Percentiles rank a stretch among this genome's conserved stretches.
Evolutionary conservation across 2,329 filamentous ascomycete genomes (phyloP).

Genomic region (Epicoccum nigrum): DNA sequence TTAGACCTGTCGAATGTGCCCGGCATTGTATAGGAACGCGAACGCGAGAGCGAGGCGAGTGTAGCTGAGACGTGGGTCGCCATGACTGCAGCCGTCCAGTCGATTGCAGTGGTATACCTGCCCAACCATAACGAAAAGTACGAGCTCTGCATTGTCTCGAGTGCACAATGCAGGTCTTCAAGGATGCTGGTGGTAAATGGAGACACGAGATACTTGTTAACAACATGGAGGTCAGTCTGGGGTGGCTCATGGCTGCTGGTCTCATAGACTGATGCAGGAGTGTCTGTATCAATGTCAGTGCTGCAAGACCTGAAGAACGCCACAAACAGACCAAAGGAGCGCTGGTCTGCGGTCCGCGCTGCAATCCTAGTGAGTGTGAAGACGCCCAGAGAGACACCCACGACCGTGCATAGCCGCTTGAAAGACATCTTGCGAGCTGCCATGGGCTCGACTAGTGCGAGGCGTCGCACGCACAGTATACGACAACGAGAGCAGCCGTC

Average conservation of each 20-base stretch:
- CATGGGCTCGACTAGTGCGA: not conserved
- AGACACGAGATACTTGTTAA: not conserved
- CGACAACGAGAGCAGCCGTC: not conserved
- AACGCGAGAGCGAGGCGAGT: slow-evolving; percentile 72
- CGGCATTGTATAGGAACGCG: slow-evolving; percentile 55
- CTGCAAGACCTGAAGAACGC: not conserved
- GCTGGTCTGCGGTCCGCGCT: slow-evolving; percentile 1
- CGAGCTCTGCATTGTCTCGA: slow-evolving; percentile 75
- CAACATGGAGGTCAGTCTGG: not conserved
- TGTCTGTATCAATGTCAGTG: slow-evolving; percentile 14
- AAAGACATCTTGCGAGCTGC: slow-evolving; percentile 5
- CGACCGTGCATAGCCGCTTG: slow-evolving; percentile 6
- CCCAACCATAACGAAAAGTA: slow-evolving; percentile 81
- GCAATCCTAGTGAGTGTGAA: slow-evolving; percentile 16
- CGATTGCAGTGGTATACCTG: slow-evolving; percentile 84
- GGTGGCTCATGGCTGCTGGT: slow-evolving; percentile 22
- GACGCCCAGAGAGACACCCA: slow-evolving; percentile 9
- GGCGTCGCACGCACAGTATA: not conserved
- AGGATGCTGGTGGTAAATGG: slow-evolving; percentile 27
- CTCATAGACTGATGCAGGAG: slow-evolving; percentile 18
- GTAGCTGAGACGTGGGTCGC: slow-evolving; percentile 79
- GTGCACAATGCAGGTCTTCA: slow-evolving; percentile 57
- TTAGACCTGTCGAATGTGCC: slow-evolving; percentile 34
- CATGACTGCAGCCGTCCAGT: slow-evolving; percentile 90
- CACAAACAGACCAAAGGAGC: slow-evolving; percentile 11